Base-by-base conservation (phyloP, 1,284 basidiomycete species). In the Malassezia caprae region DNA sequence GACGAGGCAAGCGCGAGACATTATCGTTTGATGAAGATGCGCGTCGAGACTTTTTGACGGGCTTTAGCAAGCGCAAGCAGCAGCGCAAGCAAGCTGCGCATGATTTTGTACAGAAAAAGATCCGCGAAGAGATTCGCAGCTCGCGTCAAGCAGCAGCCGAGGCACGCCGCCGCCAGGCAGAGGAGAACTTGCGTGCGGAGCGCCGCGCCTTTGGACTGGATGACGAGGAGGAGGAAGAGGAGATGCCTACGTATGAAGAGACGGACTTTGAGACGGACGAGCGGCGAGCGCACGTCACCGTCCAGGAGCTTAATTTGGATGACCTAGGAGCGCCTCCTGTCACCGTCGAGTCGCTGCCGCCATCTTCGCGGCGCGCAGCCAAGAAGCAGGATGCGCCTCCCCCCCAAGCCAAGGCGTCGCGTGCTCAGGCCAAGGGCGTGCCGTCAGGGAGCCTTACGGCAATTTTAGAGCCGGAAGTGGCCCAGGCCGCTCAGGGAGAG, bases 1-100 rank as follows among this genome's bases (percentile, higher is more conserved):
- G 51, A 27, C 56, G 53, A 41, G 63, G 57, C 30, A 65, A 65
- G 47, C 58, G 57, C 24, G 48, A 59, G 24, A 58, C 58, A 31
- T 31, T 73, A n/a, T 28, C 59, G 3, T 73, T 73, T 47, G 69
- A 73, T 57, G 71, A 73, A 13, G 62, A 55, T 41, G 65, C 65
- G 10, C 54, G 71, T 21, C 56, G 60, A 23, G 71, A 73, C 34
- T 73, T 61, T 49, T 59, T 73, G 13, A 72, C 69, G 2, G 71
- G 71, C n/a, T 73, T 73, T 53, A 56, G 59, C 37, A 72, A 70
- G 60, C 61, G 71, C 46, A 73, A 73, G 58, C 60, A 66, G 51
- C 64, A 62, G 47, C 58, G 67, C 35, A 72, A 70, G 51, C 60
- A 67, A 50, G 65, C 62, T 1, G 68, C 69, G 31, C 54, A 67